These are phyloP conservation scores for Dioscorea dumetorum DNA, from an alignment of 106 monocot genomes.

Conservation along the genomic window DNA sequence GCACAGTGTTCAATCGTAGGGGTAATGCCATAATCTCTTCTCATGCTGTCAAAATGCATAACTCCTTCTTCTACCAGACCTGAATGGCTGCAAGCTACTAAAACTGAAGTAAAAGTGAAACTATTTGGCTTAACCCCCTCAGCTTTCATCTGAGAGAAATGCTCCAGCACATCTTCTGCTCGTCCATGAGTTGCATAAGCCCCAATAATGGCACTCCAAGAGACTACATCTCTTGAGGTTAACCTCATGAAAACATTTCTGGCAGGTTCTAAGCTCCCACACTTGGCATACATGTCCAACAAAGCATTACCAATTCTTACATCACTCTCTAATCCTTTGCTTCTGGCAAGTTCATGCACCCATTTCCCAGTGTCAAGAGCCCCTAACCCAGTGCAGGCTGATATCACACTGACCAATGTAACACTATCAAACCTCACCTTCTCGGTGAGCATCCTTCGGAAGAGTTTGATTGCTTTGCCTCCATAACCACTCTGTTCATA, in stretches of 20 bases:
- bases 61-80: slow-evolving; percentile 44
- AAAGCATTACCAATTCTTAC: slow-evolving; percentile 39
- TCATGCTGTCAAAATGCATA: slow-evolving; percentile 43
- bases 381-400: slow-evolving; percentile 40
- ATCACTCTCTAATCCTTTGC: slow-evolving; percentile 29
- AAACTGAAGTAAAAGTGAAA: slow-evolving; percentile 43
- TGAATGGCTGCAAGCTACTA: slow-evolving; percentile 45
- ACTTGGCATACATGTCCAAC: slow-evolving; percentile 49
- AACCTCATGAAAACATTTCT: slow-evolving; percentile 18
- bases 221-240: slow-evolving; percentile 20
- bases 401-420: slow-evolving; percentile 48
- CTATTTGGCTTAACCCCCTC: slow-evolving; percentile 37
- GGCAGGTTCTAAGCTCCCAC: slow-evolving; percentile 38
- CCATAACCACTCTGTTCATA: slow-evolving; percentile 33
- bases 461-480: slow-evolving; percentile 24
- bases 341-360: slow-evolving; percentile 37
- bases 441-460: slow-evolving; percentile 31
- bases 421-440: slow-evolving; percentile 23
- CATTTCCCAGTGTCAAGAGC: slow-evolving; percentile 41
- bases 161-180: slow-evolving; percentile 25
- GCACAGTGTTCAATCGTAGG: slow-evolving; percentile 50
- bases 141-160: slow-evolving; percentile 34
- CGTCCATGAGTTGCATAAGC: slow-evolving; percentile 45
- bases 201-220: slow-evolving; percentile 50
- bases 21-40: slow-evolving; percentile 23